phyloP scores from a whole-genome alignment of 2,329 filamentous ascomycete genomes.

The Seiridium cupressi region DNA sequence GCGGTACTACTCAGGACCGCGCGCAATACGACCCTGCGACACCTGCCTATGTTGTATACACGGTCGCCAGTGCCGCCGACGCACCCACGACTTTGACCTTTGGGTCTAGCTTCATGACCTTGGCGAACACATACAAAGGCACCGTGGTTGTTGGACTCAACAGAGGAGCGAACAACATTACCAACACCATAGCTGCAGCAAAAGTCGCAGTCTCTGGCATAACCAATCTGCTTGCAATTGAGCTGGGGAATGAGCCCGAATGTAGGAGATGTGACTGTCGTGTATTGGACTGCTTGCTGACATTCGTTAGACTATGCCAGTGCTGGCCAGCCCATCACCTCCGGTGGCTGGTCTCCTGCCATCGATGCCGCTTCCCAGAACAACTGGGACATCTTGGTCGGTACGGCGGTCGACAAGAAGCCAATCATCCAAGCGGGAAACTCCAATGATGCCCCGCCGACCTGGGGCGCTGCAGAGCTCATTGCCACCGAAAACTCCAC shows the following conservation, averaged over 20 bases:
- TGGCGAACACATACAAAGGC: slow-evolving; percentile 47
- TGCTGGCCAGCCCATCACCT: slow-evolving; percentile 35
- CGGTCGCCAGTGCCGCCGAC: slow-evolving; percentile 42
- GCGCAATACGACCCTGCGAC: slow-evolving; percentile 47
- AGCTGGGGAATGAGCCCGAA: slow-evolving; percentile 26
- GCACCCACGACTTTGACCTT: slow-evolving; percentile 50
- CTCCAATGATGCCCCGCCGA: slow-evolving; percentile 33
- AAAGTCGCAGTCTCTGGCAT: slow-evolving; percentile 41
- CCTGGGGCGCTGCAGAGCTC: slow-evolving; percentile 36
- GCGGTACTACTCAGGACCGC: slow-evolving; percentile 58
- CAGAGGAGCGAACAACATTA: slow-evolving; percentile 47
- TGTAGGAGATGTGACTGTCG: slow-evolving; percentile 32
- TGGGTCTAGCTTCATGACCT: slow-evolving; percentile 48
- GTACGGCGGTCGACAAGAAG: slow-evolving; percentile 29
- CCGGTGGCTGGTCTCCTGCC: slow-evolving; percentile 33
- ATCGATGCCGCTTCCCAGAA: slow-evolving; percentile 37
- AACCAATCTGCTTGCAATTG: slow-evolving; percentile 41
- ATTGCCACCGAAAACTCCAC: slow-evolving; percentile 35
- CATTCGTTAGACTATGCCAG: slow-evolving; percentile 28
- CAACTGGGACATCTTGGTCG: slow-evolving; percentile 34
- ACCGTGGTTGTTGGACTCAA: slow-evolving; percentile 53
- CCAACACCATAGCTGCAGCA: slow-evolving; percentile 54
- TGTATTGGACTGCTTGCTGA: neutral
- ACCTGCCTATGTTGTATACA: slow-evolving; percentile 47
- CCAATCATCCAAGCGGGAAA: slow-evolving; percentile 40